phyloP scores from a whole-genome alignment of 2,329 filamentous ascomycete genomes.

The Colletotrichum endophyticum region DNA sequence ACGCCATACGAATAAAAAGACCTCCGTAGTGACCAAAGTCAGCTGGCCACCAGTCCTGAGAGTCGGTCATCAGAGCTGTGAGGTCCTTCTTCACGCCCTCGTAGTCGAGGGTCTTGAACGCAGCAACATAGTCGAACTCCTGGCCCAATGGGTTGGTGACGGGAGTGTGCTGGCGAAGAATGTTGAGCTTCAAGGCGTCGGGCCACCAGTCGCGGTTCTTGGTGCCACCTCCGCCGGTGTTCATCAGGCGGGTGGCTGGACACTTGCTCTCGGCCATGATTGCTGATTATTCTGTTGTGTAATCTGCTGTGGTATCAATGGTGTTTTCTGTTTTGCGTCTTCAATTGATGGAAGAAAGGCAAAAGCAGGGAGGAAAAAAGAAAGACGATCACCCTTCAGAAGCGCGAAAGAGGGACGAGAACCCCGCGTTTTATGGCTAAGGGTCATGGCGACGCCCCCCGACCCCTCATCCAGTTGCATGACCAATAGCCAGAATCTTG shows the following conservation, averaged over 20 bases:
- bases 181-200: conserved; percentile 68
- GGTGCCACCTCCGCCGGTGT: conserved; percentile 66
- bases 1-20: conserved; percentile 81
- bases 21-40: conserved; percentile 84
- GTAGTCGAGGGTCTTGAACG: conserved; percentile 77
- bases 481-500: conserved; percentile 16
- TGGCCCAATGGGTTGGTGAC: conserved; percentile 67
- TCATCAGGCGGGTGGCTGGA: conserved; percentile 28
- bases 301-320: background rate
- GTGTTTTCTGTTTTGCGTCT: background rate
- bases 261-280: conserved; percentile 18
- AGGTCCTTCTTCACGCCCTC: conserved; percentile 77
- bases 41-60: conserved; percentile 82
- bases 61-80: conserved; percentile 74
- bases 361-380: background rate
- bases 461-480: conserved; percentile 13
- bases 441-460: background rate
- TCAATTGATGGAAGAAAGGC: background rate
- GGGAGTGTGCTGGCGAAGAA: conserved; percentile 73
- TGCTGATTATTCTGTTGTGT: background rate
- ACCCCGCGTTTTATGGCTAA: conserved; percentile 18
- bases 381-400: background rate
- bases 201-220: conserved; percentile 79
- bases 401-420: background rate
- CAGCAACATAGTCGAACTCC: conserved; percentile 76